Base-by-base conservation (phyloP, 495 filamentous ascomycete species). In the Trichocladium antarcticum region DNA sequence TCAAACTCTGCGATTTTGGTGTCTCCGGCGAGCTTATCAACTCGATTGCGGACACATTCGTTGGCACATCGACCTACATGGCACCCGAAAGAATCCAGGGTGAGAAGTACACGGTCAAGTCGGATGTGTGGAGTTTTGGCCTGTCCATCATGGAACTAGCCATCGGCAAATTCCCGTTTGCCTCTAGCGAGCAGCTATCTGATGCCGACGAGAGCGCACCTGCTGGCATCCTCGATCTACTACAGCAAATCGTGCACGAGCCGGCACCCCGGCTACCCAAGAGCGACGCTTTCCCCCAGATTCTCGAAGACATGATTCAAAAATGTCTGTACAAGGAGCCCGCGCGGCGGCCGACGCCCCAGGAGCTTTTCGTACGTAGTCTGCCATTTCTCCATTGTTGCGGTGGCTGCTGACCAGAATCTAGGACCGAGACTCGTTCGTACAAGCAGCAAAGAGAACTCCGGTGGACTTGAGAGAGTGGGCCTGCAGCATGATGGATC, bases 31-130 rank as follows among this genome's bases (percentile, higher is more conserved):
- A 97, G 68, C 79, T 95, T 2, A 85, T 95, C 57, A 96, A 96
- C 66, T 96, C 90, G 10, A 85, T 98, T 46, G 92, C 92, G 44
- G 87, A 96, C 64, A 98, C 92, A 1, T 98, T 98, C 55, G 92
- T 98, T 7, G 92, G 92, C 21, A 98, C 92, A 6, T 95, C 89
- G 5, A 98, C 92, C 41, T 98, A 97, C 68, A 98, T 98, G 92
- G 92, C 92, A 0, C 92, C 92, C 0, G 92, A 98, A 67, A 82
- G 92, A 61, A 98, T 98, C 52, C 87, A 95, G 61, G 92, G 92
- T 27, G 86, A 89, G 44, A 86, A 87, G 52, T 98, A 98, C 66
- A 95, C 90, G 0, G 90, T 98, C 55, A 96, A 95, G 65, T 95
- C 89, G 4, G 92, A 98, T 57, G 92, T 98, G 3, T 98, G 92